Evolutionary conservation across 495 filamentous ascomycete species (phyloP), one percentile per base, ranked within the genome.

Genomic region (Daldinia decipiens): DNA sequence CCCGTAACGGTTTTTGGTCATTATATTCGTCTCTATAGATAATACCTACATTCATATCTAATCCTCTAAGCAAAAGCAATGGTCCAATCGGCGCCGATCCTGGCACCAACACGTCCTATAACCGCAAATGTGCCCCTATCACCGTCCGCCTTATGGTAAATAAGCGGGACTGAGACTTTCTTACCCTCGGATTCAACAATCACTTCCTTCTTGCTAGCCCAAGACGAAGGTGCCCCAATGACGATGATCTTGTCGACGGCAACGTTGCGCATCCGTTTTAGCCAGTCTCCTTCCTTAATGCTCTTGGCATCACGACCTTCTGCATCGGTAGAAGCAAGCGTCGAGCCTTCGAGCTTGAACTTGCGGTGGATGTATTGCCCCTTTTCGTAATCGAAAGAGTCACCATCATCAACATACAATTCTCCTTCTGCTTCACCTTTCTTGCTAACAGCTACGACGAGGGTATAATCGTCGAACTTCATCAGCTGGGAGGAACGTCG

Each of bases 381-480:
- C 55, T 87, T 82, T 77, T 97, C 80, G 76, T 92, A 95, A 43
- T 97, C 92, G 66, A 92, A 98, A 0, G 91, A 92, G 81, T 97
- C 94, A 27, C 95, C 96, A 71, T 99, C 95, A 73, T 98, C 95
- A 54, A 96, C 82, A 73, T 98, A 99, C 29, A 99, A 80, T 4
- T 88, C 87, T 29, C 95, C 95, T 56, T 92, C 88, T 0, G 95
- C 94, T 58, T 87, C 85, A 50, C 89, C 89, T 34, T 88, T 83
- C 74, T 89, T 87, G 70, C 87, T 82, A n/a, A 97, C 81, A 1
- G 89, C 87, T 4, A 98, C 82, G 39, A 98, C 88, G 2, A 99
- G 86, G 8, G 95, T 98, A 79, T 97, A 97, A 5, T 95, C 93
- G 76, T 99, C 95, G 81, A 87, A 96, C 73, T 87, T 90, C 96